These are phyloP conservation scores for Earliella scabrosa DNA, from an alignment of 1,284 basidiomycete species.

Conservation along the genomic window DNA sequence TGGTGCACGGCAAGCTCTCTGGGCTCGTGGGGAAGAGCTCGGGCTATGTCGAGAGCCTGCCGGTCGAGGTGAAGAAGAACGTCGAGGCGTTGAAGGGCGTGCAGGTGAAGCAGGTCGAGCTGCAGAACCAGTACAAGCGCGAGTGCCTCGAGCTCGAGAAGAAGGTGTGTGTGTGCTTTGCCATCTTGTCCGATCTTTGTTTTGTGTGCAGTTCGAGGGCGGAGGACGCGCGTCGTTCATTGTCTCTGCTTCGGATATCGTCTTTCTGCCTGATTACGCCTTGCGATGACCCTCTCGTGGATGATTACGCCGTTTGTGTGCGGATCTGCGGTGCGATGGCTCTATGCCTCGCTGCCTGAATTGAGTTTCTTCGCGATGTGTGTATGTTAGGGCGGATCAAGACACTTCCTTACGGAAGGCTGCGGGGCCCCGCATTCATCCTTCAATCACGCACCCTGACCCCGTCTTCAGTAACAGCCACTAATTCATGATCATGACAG, in stretches of 20 bases:
- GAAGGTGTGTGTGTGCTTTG: slow-evolving; percentile 74
- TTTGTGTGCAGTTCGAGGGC: too few relatives aligned
- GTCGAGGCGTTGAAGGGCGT: slow-evolving; percentile 95
- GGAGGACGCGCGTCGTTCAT: too few relatives aligned
- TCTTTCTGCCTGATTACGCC: not conserved
- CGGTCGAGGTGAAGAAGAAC: slow-evolving; percentile 81
- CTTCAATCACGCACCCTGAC: too few relatives aligned
- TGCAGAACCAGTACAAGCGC: slow-evolving; percentile 95
- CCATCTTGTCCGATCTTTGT: not conserved
- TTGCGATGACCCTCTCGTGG: too few relatives aligned
- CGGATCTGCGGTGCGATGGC: not conserved
- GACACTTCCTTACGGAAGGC: too few relatives aligned
- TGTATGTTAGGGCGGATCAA: too few relatives aligned
- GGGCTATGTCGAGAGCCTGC: slow-evolving; percentile 88
- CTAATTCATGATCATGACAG: slow-evolving; percentile 42
- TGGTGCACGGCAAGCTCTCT: slow-evolving; percentile 70
- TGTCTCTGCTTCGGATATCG: too few relatives aligned
- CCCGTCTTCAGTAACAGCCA: not conserved
- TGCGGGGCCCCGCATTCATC: too few relatives aligned
- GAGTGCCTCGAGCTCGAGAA: slow-evolving; percentile 97
- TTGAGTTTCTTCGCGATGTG: too few relatives aligned
- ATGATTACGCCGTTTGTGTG: too few relatives aligned
- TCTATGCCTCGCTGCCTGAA: too few relatives aligned
- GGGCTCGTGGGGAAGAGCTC: slow-evolving; percentile 80
- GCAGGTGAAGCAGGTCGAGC: slow-evolving; percentile 90